Percentiles rank a stretch among this genome's conserved stretches.
Conservation (phyloP, 2,329 filamentous ascomycete species). For the Tolypocladium pustulatum region DNA sequence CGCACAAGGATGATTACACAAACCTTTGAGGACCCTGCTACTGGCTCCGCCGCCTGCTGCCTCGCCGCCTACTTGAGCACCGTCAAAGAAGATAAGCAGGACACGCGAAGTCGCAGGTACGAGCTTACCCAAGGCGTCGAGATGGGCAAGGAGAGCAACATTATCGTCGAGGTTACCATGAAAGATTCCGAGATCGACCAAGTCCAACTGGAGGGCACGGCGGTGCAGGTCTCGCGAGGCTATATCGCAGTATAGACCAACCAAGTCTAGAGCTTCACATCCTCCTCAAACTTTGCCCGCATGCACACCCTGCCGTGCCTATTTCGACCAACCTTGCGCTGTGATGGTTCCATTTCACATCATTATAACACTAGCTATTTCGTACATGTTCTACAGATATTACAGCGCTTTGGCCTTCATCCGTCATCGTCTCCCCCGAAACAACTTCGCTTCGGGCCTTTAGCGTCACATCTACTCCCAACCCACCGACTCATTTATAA, state of each 20-base stretch:
- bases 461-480: constrained; percentile 8
- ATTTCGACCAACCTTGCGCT: constrained; percentile 7
- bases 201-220: constrained; percentile 23
- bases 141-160: constrained; percentile 50
- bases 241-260: constrained; percentile 9
- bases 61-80: constrained; percentile 44
- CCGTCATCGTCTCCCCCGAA: constrained; percentile 14
- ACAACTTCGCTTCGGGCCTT: constrained; percentile 7
- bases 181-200: constrained; percentile 18
- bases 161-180: constrained; percentile 32
- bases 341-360: constrained; percentile 5
- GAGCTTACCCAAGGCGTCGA: constrained; percentile 56
- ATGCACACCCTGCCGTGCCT: neutral
- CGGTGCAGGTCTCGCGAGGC: constrained; percentile 24
- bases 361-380: constrained; percentile 17
- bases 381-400: constrained; percentile 27
- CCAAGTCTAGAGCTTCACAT: neutral
- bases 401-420: constrained; percentile 14
- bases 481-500: neutral
- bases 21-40: constrained; percentile 47
- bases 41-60: constrained; percentile 51
- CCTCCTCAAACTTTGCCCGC: neutral
- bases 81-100: constrained; percentile 20
- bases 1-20: constrained; percentile 50
- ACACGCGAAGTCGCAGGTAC: constrained; percentile 27